phyloP scores from a whole-genome alignment of 345 rosid genomes.

The Corchorus capsularis region DNA sequence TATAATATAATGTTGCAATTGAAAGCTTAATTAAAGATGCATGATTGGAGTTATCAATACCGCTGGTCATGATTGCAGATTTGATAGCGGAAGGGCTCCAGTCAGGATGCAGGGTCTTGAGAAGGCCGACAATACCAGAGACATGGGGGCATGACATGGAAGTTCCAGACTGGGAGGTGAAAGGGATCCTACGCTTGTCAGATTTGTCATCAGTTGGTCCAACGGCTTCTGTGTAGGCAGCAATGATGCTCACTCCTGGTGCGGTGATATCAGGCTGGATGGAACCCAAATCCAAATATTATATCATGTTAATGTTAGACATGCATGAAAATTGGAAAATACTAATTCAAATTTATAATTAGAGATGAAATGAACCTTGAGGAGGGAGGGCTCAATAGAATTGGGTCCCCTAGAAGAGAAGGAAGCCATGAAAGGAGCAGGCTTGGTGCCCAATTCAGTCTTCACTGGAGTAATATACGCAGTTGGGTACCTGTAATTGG shows the following conservation, averaged over 20 bases:
- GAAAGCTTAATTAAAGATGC: too few species aligned
- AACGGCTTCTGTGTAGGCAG: slow-evolving; percentile 35
- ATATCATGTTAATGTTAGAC: background rate
- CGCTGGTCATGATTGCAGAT: slow-evolving; percentile 54
- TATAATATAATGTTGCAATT: background rate
- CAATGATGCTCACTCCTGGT: slow-evolving; percentile 52
- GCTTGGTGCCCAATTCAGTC: slow-evolving; percentile 16
- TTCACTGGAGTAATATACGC: slow-evolving; percentile 29
- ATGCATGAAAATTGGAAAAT: background rate
- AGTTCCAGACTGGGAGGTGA: slow-evolving; percentile 40
- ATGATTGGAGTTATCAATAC: slow-evolving; percentile 20
- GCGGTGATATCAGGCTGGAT: slow-evolving; percentile 63
- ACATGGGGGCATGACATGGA: slow-evolving; percentile 66
- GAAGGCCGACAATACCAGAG: slow-evolving; percentile 50
- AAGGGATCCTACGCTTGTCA: slow-evolving; percentile 39
- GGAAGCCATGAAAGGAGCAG: slow-evolving; percentile 44
- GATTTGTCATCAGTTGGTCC: slow-evolving; percentile 17
- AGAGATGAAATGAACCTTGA: slow-evolving; percentile 29
- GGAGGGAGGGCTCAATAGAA: slow-evolving; percentile 29
- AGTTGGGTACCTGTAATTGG: slow-evolving; percentile 30
- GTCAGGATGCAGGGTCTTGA: slow-evolving; percentile 42
- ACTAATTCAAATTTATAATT: background rate
- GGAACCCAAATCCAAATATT: too few species aligned
- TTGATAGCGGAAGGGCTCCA: slow-evolving; percentile 57
- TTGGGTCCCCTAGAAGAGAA: slow-evolving; percentile 57